Base-by-base conservation (phyloP, 495 filamentous ascomycete species). In the Aspergillus nidulans region DNA sequence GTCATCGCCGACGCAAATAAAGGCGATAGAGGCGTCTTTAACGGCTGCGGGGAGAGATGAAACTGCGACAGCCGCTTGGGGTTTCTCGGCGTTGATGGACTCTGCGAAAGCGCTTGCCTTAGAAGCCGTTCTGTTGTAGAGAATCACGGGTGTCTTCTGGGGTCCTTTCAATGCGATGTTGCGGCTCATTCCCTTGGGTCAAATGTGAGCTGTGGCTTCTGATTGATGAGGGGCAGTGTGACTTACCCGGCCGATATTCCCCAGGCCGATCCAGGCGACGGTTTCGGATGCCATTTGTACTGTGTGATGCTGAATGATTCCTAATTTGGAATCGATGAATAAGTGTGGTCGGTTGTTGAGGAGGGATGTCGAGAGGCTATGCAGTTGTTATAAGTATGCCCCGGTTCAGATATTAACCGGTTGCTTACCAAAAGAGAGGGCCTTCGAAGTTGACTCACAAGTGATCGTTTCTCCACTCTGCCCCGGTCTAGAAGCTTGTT, bases 191-290 rank as follows among this genome's bases (percentile, higher is more conserved):
- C 89, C 91, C 88, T 94, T 68, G 4, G 49, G 23, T 40, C n/a
- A n/a, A n/a, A n/a, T 59, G 42, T 60, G 58, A 60, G 53, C 67
- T 61, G 63, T 30, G 34, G 28, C 45, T 23, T 48, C 38, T 25
- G 40, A n/a, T n/a, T 49, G 36, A 40, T 42, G 42, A 34, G 49
- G 41, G n/a, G 34, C 42, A 41, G 8, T 2, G 45, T 24, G 34
- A 75, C 83, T 75, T 76, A 91, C 90, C 55, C 88, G 78, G 56
- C 91, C 91, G 81, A 96, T 95, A 69, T 96, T 96, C 8, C 91
- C 91, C 50, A 96, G 76, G 48, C 91, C 91, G 51, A 95, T 87
- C 85, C 86, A 96, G 63, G 91, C 76, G 15, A 76, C 63, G 21
- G 56, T 59, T 63, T 60, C 56, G 5, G 40, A 47, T 8, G 64